Evolutionary conservation across 2,329 filamentous ascomycete genomes (phyloP).

Genomic region (Rosellinia necatrix): DNA sequence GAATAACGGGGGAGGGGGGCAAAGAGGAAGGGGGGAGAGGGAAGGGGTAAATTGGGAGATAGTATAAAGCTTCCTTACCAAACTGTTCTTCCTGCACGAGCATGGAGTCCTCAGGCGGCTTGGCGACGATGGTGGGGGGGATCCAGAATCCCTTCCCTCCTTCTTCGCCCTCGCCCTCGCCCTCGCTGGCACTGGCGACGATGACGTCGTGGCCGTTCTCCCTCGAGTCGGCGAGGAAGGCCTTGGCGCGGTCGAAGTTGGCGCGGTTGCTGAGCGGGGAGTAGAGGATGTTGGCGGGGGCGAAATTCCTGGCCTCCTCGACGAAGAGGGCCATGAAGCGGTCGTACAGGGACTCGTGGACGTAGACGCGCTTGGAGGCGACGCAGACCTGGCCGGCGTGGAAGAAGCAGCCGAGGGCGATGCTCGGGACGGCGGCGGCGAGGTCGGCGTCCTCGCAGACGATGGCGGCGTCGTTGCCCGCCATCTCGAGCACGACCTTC

Average conservation of each 20-base stretch:
- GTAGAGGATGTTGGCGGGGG: slow-evolving; percentile 48
- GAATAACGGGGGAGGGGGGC: too few relatives aligned
- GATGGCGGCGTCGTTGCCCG: slow-evolving; percentile 61
- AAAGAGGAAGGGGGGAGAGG: neutral
- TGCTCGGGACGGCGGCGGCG: slow-evolving; percentile 47
- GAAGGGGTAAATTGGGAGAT: neutral
- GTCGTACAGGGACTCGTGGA: slow-evolving; percentile 64
- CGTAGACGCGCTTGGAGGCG: slow-evolving; percentile 62
- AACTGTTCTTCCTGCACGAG: slow-evolving; percentile 66
- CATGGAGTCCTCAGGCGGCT: slow-evolving; percentile 58
- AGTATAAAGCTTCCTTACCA: slow-evolving; percentile 43
- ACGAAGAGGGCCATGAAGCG: slow-evolving; percentile 52
- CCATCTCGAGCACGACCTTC: slow-evolving; percentile 57
- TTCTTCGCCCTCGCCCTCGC: slow-evolving; percentile 47
- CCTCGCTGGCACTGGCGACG: too few relatives aligned
- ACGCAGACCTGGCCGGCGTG: slow-evolving; percentile 62
- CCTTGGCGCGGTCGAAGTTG: slow-evolving; percentile 65
- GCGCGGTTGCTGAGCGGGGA: slow-evolving; percentile 68
- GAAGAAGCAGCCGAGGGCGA: slow-evolving; percentile 54
- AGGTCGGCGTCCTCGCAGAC: slow-evolving; percentile 59
- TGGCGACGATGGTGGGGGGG: slow-evolving; percentile 61
- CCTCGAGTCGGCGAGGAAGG: slow-evolving; percentile 60
- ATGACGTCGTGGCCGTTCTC: slow-evolving; percentile 58
- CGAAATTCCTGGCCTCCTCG: slow-evolving; percentile 51
- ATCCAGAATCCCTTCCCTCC: slow-evolving; percentile 59